These are phyloP conservation scores for Escovopsis sp. DNA, from an alignment of 2,329 filamentous ascomycete genomes.

Conservation along the genomic window DNA sequence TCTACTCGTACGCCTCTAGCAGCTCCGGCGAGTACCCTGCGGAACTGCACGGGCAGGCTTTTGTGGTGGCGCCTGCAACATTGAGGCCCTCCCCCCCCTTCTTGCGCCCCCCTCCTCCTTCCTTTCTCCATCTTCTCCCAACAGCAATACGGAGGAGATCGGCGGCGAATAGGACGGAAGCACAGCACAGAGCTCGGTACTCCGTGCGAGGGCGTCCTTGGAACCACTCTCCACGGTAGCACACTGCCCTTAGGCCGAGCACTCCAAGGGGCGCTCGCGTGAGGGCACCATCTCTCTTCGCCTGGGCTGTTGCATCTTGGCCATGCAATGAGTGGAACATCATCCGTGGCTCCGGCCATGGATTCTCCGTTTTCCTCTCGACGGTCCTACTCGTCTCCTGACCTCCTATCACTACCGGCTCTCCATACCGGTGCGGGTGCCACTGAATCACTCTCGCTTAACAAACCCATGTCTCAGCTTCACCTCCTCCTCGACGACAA, in stretches of 20 bases:
- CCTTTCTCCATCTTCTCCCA: too few relatives aligned
- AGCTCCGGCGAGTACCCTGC: too few relatives aligned
- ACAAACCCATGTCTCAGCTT: not conserved
- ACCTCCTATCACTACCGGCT: conserved; percentile 16
- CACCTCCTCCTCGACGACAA: conserved; percentile 1
- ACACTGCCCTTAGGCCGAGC: too few relatives aligned
- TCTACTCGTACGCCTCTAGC: too few relatives aligned
- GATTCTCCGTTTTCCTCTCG: conserved; percentile 15
- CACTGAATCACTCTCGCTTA: conserved; percentile 8
- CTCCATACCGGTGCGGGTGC: conserved; percentile 7
- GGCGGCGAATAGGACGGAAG: too few relatives aligned
- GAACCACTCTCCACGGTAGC: not conserved
- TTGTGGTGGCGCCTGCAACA: too few relatives aligned
- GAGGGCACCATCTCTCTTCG: conserved; percentile 2
- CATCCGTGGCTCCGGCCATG: conserved; percentile 25
- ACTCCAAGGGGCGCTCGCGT: conserved; percentile 9
- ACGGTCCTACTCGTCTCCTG: conserved; percentile 20
- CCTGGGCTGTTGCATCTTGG: conserved; percentile 4
- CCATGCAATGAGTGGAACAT: conserved; percentile 22
- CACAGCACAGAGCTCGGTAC: too few relatives aligned
- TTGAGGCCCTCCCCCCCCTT: too few relatives aligned
- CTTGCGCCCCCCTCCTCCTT: too few relatives aligned
- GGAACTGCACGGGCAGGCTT: too few relatives aligned
- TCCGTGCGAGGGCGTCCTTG: not conserved
- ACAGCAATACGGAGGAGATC: too few relatives aligned